Evolutionary conservation across 495 filamentous ascomycete genomes (phyloP), one percentile per base, ranked within the genome.

Genomic region (Lichenothelia convexa): DNA sequence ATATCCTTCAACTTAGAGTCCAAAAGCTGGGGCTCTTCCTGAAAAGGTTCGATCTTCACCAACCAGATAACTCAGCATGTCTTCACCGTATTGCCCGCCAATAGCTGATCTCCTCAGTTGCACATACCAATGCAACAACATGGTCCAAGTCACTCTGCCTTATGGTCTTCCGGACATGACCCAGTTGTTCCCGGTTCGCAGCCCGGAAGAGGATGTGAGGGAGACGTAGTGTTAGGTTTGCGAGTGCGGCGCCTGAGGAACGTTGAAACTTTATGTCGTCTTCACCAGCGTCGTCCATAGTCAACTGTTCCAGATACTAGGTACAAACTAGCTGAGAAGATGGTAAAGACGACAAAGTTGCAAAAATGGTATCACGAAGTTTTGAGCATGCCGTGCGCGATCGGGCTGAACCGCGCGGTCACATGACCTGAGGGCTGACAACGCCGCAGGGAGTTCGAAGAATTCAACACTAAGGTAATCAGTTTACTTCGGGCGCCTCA

Each of bases 1-100:
- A 91, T 70, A 39, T 60, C 62, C 39, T 74, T 69, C 30, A 99
- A 67, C 51, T 89, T 64, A 1, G 84, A 76, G 55, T 99, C 89
- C n/a, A 99, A 70, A 3, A 99, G 70, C 51, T 99, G 89, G 15
- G 89, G 87, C 46, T 82, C 78, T 59, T 94, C 89, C 64, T 93
- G 89, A 50, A 95, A 95, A 23, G 77, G 81, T 41, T 93, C 84
- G 21, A 97, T 65, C 64, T 92, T 55, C 56, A 56, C 21, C 3
- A 37, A 19, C 21, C 2, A 33, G 12, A 21, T 29, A 11, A 35
- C 21, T 34, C 38, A 35, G 18, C 37, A 44, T 22, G 40, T 34
- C 32, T 48, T 49, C 30, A 39, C 35, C 23, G 40, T 11, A 13
- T 2, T 23, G 5, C 34, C 2, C 5, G 27, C 12, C 32, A 12